phyloP scores from a whole-genome alignment of 345 rosid genomes.

The Linum lewisii region DNA sequence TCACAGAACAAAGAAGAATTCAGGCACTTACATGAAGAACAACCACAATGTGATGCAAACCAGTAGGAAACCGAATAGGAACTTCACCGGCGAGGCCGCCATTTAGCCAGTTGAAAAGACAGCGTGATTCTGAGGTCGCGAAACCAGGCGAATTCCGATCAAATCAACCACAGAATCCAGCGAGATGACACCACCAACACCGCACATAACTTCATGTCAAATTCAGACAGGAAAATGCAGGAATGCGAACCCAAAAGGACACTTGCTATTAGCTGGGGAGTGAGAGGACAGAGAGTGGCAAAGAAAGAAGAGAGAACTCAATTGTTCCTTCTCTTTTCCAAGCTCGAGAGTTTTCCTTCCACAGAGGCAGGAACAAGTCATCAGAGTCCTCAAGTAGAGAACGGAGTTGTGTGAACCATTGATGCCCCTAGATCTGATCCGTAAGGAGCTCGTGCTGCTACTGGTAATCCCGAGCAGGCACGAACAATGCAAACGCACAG shows the following conservation, averaged over 20 bases:
- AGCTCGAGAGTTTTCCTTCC: conserved; percentile 10
- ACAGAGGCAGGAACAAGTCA: conserved; percentile 20
- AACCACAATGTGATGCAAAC: conserved; percentile 72
- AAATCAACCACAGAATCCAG: conserved; percentile 16
- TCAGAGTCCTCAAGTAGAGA: conserved; percentile 20
- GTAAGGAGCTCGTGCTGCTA: conserved; percentile 19
- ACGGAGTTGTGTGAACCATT: conserved; percentile 10
- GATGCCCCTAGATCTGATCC: conserved; percentile 54
- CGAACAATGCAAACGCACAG: conserved; percentile 16
- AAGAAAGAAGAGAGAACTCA: conserved; percentile 4
- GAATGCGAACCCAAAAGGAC: not conserved
- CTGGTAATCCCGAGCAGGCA: conserved; percentile 19
- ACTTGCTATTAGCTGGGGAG: not conserved
- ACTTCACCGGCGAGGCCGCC: conserved; percentile 90
- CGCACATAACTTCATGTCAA: conserved; percentile 28
- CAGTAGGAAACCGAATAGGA: conserved; percentile 76
- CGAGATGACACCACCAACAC: conserved; percentile 17
- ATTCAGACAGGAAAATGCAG: not conserved
- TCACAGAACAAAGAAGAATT: not conserved
- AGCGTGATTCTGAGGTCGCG: not conserved
- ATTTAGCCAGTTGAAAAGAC: conserved; percentile 21
- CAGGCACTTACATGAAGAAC: conserved; percentile 66
- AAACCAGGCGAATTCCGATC: conserved; percentile 14
- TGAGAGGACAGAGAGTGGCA: conserved; percentile 7
- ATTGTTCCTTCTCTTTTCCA: not conserved